Base-by-base conservation (phyloP, 805 yeast genomes). In the Lipomyces kockii region DNA sequence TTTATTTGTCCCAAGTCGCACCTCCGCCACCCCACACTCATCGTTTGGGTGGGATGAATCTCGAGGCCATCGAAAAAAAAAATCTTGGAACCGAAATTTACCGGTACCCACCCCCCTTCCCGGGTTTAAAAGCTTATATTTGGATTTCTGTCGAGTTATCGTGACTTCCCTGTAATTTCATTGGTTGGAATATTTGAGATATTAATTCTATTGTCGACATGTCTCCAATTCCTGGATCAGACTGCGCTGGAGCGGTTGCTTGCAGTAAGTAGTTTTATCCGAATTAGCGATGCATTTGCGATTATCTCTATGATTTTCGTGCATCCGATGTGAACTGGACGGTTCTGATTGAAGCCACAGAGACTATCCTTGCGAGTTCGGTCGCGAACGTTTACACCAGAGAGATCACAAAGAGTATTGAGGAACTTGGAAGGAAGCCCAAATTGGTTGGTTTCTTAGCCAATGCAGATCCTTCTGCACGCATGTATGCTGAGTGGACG, bases 401-500 rank as follows among this genome's bases (percentile, higher is more conserved):
- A 56, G 98, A 95, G 77, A 85, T 95, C 63, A 81, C 82, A 20
- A 76, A 78, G 6, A 87, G 86, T 58, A 90, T 92, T 9, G 75
- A 81, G 29, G 71, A 79, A 22, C 80, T 92, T 43, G 79, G 76
- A 12, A 80, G 85, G 69, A 81, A 83, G 39, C 98, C 98, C 6
- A 85, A 84, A 72, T 81, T 95, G 52, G 98, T 94, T 43, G 99
- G 99, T 0, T 87, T 95, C 69, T 82, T 95, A 54, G 98, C 98
- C 17, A 95, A 95, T 78, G 82, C 84, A 17, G 99, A 95, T 74
- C 98, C 98, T 1, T 97, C 98, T 12, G 98, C 97, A 5, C 85
- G 85, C 75, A 90, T 90, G 90, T 95, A 95, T 78, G 98, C 99
- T 59, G 88, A 87, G 60, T 95, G 98, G 97, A 94, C 99, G 0